phyloP scores from a whole-genome alignment of 495 filamentous ascomycete genomes.

The Penicillium soppii region DNA sequence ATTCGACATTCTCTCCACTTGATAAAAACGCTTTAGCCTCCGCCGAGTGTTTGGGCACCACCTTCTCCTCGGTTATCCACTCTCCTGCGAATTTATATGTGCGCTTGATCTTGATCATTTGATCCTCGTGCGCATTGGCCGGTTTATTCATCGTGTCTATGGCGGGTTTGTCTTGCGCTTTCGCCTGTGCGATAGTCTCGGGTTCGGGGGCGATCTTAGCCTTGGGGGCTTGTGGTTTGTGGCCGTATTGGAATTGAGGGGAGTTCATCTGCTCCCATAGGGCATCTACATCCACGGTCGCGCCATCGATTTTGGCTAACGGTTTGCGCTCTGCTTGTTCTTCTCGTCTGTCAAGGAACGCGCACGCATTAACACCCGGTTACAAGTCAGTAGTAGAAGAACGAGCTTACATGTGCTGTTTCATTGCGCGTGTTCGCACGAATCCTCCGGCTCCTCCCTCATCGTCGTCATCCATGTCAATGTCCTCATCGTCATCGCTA shows the following conservation, averaged over 20 bases:
- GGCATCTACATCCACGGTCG: constrained; percentile 85
- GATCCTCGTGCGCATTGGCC: constrained; percentile 22
- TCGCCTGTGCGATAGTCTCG: constrained; percentile 12
- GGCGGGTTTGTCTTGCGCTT: constrained; percentile 23
- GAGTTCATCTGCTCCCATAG: constrained; percentile 81
- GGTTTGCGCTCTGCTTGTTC: constrained; percentile 52
- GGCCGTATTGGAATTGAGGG: constrained; percentile 20
- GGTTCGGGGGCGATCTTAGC: constrained; percentile 13
- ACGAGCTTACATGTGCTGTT: constrained; percentile 51
- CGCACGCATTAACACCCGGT: constrained; percentile 5
- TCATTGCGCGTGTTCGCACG: constrained; percentile 78
- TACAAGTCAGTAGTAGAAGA: constrained; percentile 5
- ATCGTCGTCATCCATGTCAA: constrained; percentile 50
- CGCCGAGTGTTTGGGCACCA: constrained; percentile 73
- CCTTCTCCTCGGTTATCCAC: constrained; percentile 76
- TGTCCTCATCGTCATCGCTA: constrained; percentile 48
- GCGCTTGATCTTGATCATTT: constrained; percentile 79
- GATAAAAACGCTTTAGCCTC: constrained; percentile 78
- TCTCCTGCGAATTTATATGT: constrained; percentile 92
- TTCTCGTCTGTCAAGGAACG: constrained; percentile 52
- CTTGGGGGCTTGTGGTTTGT: constrained; percentile 14
- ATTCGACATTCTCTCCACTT: constrained; percentile 44
- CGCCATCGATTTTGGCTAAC: constrained; percentile 61
- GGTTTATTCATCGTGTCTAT: constrained; percentile 12
- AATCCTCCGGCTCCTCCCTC: constrained; percentile 73